Evolutionary conservation across 2,329 filamentous ascomycete species (phyloP), one percentile per base, ranked within the genome.

Genomic region (Metarhizium sp.): DNA sequence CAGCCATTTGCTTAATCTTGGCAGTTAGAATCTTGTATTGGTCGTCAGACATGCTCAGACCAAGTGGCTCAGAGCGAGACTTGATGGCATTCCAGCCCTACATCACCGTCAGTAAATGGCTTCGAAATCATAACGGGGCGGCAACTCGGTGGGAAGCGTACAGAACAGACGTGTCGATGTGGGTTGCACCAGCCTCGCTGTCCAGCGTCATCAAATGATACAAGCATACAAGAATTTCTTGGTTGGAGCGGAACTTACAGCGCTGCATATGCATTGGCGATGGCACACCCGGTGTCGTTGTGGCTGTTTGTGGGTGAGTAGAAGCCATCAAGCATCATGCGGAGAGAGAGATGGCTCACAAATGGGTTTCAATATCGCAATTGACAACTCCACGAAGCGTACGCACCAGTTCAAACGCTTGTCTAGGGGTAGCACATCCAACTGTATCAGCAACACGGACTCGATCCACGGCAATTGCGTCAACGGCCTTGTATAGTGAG

Each of bases 361-460:
- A 46, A 25, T 46, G 43, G 18, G 13, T n/a, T 14, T 46, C 43
- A 61, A 92, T 92, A 63, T 92, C 88, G 70, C 87, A 91, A 45
- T 56, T 58, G 29, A 65, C 63, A 18, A 62, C 63, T 32, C 64
- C 61, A 40, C 90, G 81, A 49, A 95, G 81, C n/a, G 90, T 94
- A 67, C 90, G 79, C 61, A 95, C 85, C 34, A 95, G 80, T 69
- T 95, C 88, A 73, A 92, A 95, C 57, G 95, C 91, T 75, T 95
- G 88, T 68, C 90, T 79, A 55, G 92, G 91, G 38, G 83, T 84
- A 56, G 89, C 89, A 65, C 88, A 90, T 57, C 88, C 88, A 90
- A 96, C 91, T 13, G 91, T 96, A 70, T 96, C 92, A 51, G 92
- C 92, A 69, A 96, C 91, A 75, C 92, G 92, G 2, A 95, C 90